These are phyloP conservation scores for Scedosporium apiospermum DNA, from an alignment of 2,329 filamentous ascomycete genomes.

Conservation along the genomic window DNA sequence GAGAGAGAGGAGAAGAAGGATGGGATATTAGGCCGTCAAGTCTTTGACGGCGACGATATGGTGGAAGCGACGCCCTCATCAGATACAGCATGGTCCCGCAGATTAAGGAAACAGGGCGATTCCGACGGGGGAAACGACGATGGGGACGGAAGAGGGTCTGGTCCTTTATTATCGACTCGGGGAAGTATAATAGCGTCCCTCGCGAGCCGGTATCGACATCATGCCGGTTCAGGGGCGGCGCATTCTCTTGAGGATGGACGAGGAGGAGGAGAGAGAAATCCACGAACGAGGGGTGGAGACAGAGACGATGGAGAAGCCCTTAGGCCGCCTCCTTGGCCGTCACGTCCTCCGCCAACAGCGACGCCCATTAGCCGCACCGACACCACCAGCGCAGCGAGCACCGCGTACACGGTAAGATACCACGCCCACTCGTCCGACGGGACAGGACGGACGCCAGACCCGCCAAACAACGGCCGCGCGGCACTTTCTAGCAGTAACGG, in stretches of 20 bases:
- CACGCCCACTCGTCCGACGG: slow-evolving; percentile 43
- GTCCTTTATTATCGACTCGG: neutral
- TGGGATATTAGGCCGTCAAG: slow-evolving; percentile 79
- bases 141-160: slow-evolving; percentile 8
- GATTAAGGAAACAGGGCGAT: slow-evolving; percentile 20
- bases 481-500: neutral
- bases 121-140: slow-evolving; percentile 12
- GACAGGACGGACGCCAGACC: slow-evolving; percentile 36
- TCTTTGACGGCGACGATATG: slow-evolving; percentile 93
- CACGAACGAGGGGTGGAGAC: neutral
- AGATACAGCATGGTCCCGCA: slow-evolving; percentile 15
- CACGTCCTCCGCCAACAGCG: slow-evolving; percentile 42
- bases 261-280: neutral
- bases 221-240: slow-evolving; percentile 8
- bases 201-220: slow-evolving; percentile 3
- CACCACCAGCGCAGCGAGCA: slow-evolving; percentile 54
- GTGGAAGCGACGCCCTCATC: slow-evolving; percentile 34
- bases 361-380: slow-evolving; percentile 54
- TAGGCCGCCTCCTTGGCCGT: slow-evolving; percentile 44
- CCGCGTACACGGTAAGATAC: slow-evolving; percentile 53
- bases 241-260: neutral
- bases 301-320: slow-evolving; percentile 12
- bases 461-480: neutral
- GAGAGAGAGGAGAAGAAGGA: slow-evolving; percentile 92
- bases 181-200: slow-evolving; percentile 2